Percentiles rank a stretch among this genome's conserved stretches.
These are phyloP conservation scores for Fusarium abutilonis DNA, from an alignment of 2,329 filamentous ascomycete genomes.

Conservation along the genomic window DNA sequence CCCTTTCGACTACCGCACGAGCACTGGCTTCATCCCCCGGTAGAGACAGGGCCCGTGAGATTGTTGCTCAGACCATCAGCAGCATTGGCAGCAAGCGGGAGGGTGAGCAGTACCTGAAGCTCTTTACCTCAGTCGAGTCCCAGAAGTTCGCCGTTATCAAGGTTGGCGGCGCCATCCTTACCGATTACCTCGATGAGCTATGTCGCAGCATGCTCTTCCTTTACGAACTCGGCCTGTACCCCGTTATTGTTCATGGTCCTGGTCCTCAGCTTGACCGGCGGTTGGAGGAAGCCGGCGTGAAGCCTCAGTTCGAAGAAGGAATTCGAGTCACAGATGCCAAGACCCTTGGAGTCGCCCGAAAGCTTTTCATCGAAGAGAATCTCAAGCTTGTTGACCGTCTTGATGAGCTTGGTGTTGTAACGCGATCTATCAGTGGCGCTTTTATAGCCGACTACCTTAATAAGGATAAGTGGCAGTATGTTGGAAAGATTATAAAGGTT, in stretches of 20 bases:
- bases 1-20: constrained; percentile 41
- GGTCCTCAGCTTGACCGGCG: constrained; percentile 95
- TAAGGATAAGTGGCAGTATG: constrained; percentile 94
- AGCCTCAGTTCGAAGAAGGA: constrained; percentile 95
- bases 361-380: constrained; percentile 95
- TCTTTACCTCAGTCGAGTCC: constrained; percentile 95
- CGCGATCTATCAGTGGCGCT: constrained; percentile 89
- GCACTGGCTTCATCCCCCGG: constrained; percentile 32
- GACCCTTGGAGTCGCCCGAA: constrained; percentile 88
- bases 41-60: constrained; percentile 49
- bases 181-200: constrained; percentile 90
- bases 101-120: constrained; percentile 95
- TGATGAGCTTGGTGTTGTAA: constrained; percentile 88
- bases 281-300: constrained; percentile 88
- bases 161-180: constrained; percentile 94
- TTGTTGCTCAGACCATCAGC: constrained; percentile 72
- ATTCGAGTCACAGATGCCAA: constrained; percentile 96
- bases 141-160: constrained; percentile 99
- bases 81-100: constrained; percentile 97
- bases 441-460: constrained; percentile 95
- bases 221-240: constrained; percentile 93
- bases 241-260: constrained; percentile 93
- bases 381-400: constrained; percentile 79
- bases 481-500: constrained; percentile 94
- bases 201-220: constrained; percentile 90